phyloP scores from a whole-genome alignment of 129 eudicot genomes.

The Kitagawia praeruptora region DNA sequence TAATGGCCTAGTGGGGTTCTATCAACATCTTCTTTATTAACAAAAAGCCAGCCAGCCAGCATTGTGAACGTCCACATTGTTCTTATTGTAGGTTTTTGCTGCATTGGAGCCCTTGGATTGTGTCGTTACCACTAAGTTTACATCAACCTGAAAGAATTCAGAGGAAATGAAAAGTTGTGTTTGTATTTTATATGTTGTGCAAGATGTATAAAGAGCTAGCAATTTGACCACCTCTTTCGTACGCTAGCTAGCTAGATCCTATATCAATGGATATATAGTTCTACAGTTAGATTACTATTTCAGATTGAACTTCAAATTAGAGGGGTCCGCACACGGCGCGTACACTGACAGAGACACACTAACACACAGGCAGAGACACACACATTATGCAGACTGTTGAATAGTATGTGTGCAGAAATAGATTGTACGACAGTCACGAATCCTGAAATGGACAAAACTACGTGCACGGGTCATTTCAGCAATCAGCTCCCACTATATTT shows the following conservation, averaged over 20 bases:
- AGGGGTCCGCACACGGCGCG: background rate
- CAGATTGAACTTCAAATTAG: background rate
- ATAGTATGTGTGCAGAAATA: background rate
- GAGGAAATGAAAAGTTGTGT: background rate
- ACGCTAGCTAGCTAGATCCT: background rate
- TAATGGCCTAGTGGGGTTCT: constrained; percentile 1
- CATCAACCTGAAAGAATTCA: background rate
- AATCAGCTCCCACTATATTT: background rate
- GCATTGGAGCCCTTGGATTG: background rate
- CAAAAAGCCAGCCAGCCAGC: background rate
- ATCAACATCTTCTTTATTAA: constrained; percentile 8
- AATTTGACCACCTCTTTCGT: background rate
- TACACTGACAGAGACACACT: background rate
- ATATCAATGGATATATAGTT: background rate
- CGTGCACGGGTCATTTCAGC: background rate
- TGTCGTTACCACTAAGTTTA: background rate
- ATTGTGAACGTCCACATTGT: background rate
- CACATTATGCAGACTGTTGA: background rate
- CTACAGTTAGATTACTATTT: background rate
- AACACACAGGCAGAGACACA: background rate
- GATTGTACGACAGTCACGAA: background rate
- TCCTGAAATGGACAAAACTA: background rate
- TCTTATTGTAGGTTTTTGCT: background rate
- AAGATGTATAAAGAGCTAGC: background rate
- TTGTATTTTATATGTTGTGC: background rate